Conservation (phyloP, 73 alveolate genomes). For the Paramecium sexaurelia region DNA sequence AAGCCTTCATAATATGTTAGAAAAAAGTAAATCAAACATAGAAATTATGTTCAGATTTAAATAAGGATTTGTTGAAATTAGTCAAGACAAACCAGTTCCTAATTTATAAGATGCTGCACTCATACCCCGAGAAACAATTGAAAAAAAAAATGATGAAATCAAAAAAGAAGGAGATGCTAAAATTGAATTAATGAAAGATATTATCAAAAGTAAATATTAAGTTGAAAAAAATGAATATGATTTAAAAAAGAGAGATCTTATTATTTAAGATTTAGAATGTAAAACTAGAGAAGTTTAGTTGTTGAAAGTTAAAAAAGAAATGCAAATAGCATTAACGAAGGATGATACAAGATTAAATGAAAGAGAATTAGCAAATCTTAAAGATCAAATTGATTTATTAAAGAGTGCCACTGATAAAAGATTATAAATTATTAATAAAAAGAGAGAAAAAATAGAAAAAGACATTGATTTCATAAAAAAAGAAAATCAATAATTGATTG, state of each 20-base stretch:
- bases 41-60: constrained; percentile 64
- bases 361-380: constrained; percentile 47
- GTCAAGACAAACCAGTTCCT: constrained; percentile 66
- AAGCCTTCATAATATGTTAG: background rate
- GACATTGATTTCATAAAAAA: constrained; percentile 63
- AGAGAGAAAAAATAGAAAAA: constrained; percentile 61
- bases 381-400: constrained; percentile 51
- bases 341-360: constrained; percentile 68
- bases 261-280: constrained; percentile 60
- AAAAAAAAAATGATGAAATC: constrained; percentile 56
- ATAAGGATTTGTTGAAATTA: constrained; percentile 66
- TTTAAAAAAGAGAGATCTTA: constrained; percentile 40
- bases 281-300: constrained; percentile 64
- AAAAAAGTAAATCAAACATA: constrained; percentile 62
- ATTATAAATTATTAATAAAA: constrained; percentile 31
- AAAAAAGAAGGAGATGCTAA: constrained; percentile 60
- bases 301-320: constrained; percentile 61
- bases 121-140: constrained; percentile 64
- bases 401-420: constrained; percentile 58
- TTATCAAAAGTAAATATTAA: constrained; percentile 55
- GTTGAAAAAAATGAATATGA: constrained; percentile 14
- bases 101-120: constrained; percentile 59
- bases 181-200: constrained; percentile 61
- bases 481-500: constrained; percentile 61
- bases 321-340: constrained; percentile 64